A percentile compares a stretch with the other conserved stretches of the same genome.
Conservation (phyloP, 2,329 filamentous ascomycete genomes). For the Trichoderma afroharzianum region DNA sequence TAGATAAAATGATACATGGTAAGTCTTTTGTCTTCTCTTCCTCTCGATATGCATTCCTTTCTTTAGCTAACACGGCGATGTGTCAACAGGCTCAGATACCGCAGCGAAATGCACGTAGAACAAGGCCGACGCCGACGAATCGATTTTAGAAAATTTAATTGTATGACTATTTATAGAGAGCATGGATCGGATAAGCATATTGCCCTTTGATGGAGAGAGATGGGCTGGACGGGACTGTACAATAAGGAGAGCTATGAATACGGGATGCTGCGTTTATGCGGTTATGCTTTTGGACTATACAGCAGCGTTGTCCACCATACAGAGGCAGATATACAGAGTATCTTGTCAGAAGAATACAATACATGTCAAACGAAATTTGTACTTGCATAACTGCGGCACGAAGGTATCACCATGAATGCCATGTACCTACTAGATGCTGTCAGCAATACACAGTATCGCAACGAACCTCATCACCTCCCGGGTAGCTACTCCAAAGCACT, state of each 20-base stretch:
- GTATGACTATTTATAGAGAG: conserved; percentile 14
- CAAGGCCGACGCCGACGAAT: not conserved
- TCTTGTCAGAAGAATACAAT: not conserved
- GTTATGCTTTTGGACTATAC: not conserved
- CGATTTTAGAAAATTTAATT: conserved; percentile 1
- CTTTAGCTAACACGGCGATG: not conserved
- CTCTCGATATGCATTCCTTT: not conserved
- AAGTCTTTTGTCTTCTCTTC: not conserved
- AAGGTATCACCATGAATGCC: not conserved
- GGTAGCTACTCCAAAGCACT: not conserved
- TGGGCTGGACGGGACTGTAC: not conserved
- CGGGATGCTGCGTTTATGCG: not conserved
- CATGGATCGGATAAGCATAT: conserved; percentile 10
- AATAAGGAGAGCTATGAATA: not conserved
- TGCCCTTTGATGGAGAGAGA: not conserved
- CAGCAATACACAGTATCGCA: not conserved
- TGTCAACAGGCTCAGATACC: conserved; percentile 4
- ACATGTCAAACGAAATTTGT: not conserved
- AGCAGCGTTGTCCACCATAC: not conserved
- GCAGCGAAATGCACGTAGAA: conserved; percentile 15
- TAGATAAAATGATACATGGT: conserved; percentile 62
- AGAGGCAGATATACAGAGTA: not conserved
- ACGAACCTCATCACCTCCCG: not conserved
- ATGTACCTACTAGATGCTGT: not conserved
- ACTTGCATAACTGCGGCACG: not conserved